Conservation (phyloP, 805 yeast species). For the Saccharomycopsis sp. region DNA sequence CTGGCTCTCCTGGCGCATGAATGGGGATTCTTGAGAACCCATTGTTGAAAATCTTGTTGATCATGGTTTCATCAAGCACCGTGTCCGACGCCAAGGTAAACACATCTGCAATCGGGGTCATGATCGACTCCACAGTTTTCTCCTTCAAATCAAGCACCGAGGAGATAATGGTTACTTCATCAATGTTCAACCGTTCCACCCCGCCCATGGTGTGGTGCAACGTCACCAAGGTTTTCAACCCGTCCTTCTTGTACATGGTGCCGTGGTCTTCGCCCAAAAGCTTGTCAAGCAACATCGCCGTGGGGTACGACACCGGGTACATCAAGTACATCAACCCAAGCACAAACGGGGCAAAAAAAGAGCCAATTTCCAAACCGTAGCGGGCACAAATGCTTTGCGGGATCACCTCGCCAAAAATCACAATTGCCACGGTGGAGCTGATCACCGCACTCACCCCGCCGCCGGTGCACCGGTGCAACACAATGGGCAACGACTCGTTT, state of each 20-base stretch:
- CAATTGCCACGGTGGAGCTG: slow-evolving; percentile 85
- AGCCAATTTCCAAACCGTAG: slow-evolving; percentile 86
- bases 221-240: slow-evolving; percentile 87
- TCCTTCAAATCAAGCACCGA: slow-evolving; percentile 93
- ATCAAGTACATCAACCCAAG: slow-evolving; percentile 72
- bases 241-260: slow-evolving; percentile 84
- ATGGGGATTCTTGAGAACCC: slow-evolving; percentile 95
- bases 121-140: slow-evolving; percentile 73
- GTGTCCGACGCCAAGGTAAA: slow-evolving; percentile 81
- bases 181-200: slow-evolving; percentile 83
- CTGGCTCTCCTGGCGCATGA: slow-evolving; percentile 80
- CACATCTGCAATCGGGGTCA: slow-evolving; percentile 91
- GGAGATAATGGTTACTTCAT: slow-evolving; percentile 90
- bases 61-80: slow-evolving; percentile 71
- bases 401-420: slow-evolving; percentile 90
- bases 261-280: slow-evolving; percentile 94
- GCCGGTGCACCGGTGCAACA: slow-evolving; percentile 83
- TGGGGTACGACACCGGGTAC: slow-evolving; percentile 91
- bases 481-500: slow-evolving; percentile 90
- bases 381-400: slow-evolving; percentile 93
- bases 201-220: slow-evolving; percentile 85
- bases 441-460: slow-evolving; percentile 98
- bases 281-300: slow-evolving; percentile 69
- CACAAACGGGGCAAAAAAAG: slow-evolving; percentile 85
- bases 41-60: slow-evolving; percentile 83